These are phyloP conservation scores for Nakaseomyces bracarensis DNA, from an alignment of 1,139 yeast genomes.

Conservation along the genomic window DNA sequence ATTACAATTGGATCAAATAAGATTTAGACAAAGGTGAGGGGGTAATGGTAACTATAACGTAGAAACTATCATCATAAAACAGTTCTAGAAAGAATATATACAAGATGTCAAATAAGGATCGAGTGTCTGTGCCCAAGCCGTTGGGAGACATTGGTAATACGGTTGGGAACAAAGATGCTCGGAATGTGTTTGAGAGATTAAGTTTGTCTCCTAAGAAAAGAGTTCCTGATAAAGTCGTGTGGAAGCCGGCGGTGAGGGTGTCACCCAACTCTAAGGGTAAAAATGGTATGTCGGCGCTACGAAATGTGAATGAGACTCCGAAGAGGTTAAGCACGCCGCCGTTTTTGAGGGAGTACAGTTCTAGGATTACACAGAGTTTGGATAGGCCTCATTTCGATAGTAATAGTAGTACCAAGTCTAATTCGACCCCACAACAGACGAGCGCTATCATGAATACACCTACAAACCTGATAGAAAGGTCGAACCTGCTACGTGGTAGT, in stretches of 20 bases:
- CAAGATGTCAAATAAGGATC: no score
- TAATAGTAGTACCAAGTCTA: no score
- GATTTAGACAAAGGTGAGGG: no score
- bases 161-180: constrained; percentile 8
- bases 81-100: no score
- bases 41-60: no score
- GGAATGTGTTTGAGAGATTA: constrained; percentile 21
- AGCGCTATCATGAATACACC: background rate
- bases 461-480: constrained; percentile 2
- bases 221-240: constrained; percentile 9
- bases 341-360: constrained; percentile 12
- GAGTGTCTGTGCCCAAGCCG: constrained; percentile 7
- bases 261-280: constrained; percentile 17
- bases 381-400: constrained; percentile 13
- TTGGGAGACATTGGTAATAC: constrained; percentile 12
- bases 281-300: constrained; percentile 6
- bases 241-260: constrained; percentile 22
- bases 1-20: no score
- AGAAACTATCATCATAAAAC: no score
- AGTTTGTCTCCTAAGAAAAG: constrained; percentile 23
- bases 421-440: no score
- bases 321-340: constrained; percentile 19
- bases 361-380: constrained; percentile 17
- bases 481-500: no score
- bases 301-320: constrained; percentile 18